Percentiles rank a stretch among this genome's conserved stretches.
Conservation (phyloP, 2,329 filamentous ascomycete species). For the Nigrospora sphaerica region DNA sequence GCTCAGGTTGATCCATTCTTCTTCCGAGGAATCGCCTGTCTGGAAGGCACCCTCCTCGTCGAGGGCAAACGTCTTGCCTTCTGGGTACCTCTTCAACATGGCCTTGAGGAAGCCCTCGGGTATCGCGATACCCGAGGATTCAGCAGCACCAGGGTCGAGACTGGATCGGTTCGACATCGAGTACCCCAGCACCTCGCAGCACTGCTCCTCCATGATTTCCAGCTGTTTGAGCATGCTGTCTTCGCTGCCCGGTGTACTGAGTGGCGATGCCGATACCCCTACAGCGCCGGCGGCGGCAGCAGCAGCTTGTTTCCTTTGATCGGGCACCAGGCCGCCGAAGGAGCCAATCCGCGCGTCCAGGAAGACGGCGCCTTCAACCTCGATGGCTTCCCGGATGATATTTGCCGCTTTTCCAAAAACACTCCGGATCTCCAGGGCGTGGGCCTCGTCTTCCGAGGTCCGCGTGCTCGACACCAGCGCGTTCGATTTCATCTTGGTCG, state of each 20-base stretch:
- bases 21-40: conserved; percentile 15
- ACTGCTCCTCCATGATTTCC: conserved; percentile 1
- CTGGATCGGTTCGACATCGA: conserved; percentile 26
- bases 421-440: conserved; percentile 2
- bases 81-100: conserved; percentile 35
- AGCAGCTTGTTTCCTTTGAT: background rate
- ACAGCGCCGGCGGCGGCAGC: background rate
- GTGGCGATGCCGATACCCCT: conserved; percentile 7
- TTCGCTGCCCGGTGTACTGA: conserved; percentile 7
- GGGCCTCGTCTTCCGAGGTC: conserved; percentile 2
- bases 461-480: background rate
- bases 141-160: conserved; percentile 18
- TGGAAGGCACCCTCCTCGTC: conserved; percentile 28
- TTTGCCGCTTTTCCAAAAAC: conserved; percentile 35
- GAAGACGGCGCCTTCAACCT: conserved; percentile 30
- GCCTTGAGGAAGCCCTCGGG: conserved; percentile 30
- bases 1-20: background rate
- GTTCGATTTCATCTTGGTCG: background rate
- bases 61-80: conserved; percentile 38
- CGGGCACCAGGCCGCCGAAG: conserved; percentile 6
- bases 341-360: conserved; percentile 18
- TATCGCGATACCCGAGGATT: conserved; percentile 12
- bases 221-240: conserved; percentile 3
- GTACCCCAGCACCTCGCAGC: conserved; percentile 29
- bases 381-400: conserved; percentile 33